phyloP scores from a whole-genome alignment of 23 red algal genomes.

The Cyanidiococcus yangmingshanensis region DNA sequence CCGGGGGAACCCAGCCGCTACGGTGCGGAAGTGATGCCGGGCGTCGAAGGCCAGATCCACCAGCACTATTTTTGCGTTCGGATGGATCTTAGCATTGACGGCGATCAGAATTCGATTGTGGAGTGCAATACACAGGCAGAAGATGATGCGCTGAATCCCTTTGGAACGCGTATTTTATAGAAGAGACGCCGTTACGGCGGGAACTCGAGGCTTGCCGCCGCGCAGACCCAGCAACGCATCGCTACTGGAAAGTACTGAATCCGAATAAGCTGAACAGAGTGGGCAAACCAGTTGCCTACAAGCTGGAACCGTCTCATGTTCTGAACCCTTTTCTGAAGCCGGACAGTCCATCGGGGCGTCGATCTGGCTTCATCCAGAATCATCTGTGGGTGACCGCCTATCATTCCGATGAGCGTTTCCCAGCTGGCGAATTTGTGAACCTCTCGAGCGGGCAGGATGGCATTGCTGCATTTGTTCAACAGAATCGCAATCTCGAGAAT shows the following conservation, averaged over 20 bases:
- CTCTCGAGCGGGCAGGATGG: constrained; percentile 40
- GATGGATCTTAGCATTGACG: constrained; percentile 66
- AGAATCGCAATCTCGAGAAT: constrained; percentile 41
- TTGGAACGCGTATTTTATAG: constrained; percentile 13
- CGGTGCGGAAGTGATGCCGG: constrained; percentile 45
- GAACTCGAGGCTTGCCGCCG: constrained; percentile 11
- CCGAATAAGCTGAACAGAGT: constrained; percentile 31
- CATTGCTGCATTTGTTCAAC: constrained; percentile 21
- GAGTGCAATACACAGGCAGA: background rate
- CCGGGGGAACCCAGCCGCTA: constrained; percentile 33
- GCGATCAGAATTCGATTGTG: constrained; percentile 23
- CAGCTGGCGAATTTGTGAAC: constrained; percentile 56
- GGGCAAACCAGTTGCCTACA: constrained; percentile 50
- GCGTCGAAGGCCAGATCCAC: constrained; percentile 48
- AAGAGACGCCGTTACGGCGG: background rate
- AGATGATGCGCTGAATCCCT: background rate
- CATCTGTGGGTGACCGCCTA: constrained; percentile 66
- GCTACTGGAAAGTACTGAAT: constrained; percentile 49
- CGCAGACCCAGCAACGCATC: constrained; percentile 25
- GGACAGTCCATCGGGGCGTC: constrained; percentile 33
- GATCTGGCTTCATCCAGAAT: constrained; percentile 39
- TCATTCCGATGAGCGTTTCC: constrained; percentile 39
- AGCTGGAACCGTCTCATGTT: constrained; percentile 41
- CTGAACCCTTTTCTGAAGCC: constrained; percentile 30
- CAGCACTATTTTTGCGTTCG: constrained; percentile 72